Conservation (phyloP, 2,329 filamentous ascomycete species). For the Coniochaeta pulveracea region DNA sequence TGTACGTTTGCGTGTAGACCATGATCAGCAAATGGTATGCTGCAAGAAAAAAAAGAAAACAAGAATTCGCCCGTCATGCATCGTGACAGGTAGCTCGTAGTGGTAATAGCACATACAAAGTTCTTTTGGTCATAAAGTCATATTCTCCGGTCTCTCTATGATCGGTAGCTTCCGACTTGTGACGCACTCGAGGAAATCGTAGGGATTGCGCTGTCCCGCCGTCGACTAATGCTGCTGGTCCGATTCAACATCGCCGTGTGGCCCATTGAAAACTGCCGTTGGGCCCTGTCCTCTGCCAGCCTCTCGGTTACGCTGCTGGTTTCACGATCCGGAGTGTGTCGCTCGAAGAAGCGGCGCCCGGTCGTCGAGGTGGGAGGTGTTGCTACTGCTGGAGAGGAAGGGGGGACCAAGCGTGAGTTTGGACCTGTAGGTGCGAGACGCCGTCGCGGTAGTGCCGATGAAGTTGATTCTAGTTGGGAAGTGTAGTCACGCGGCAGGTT, state of each 20-base stretch:
- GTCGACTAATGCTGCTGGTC: slow-evolving; percentile 31
- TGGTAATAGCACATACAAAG: slow-evolving; percentile 10
- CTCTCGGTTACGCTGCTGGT: slow-evolving; percentile 22
- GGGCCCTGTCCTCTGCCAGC: slow-evolving; percentile 26
- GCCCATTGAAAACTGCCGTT: slow-evolving; percentile 32
- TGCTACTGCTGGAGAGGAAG: slow-evolving; percentile 24
- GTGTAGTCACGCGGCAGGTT: slow-evolving; percentile 26
- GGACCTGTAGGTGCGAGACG: slow-evolving; percentile 38
- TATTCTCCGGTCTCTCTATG: slow-evolving; percentile 12
- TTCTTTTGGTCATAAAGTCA: slow-evolving; percentile 9
- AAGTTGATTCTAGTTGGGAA: slow-evolving; percentile 18
- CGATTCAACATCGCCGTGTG: slow-evolving; percentile 29
- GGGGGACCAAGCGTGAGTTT: slow-evolving; percentile 32
- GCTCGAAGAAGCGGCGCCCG: slow-evolving; percentile 36
- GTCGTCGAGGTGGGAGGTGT: slow-evolving; percentile 13
- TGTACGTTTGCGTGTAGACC: too few relatives aligned
- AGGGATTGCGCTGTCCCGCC: slow-evolving; percentile 30
- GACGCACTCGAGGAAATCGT: slow-evolving; percentile 25
- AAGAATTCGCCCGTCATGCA: slow-evolving; percentile 8
- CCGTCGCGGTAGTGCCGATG: slow-evolving; percentile 40
- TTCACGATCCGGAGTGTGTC: slow-evolving; percentile 29
- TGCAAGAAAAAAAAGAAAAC: background rate
- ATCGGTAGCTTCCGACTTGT: slow-evolving; percentile 32
- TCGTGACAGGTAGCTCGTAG: slow-evolving; percentile 5
- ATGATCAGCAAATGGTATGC: too few relatives aligned